These are phyloP conservation scores for Albatrellus ellisii DNA, from an alignment of 768 basidiomycete genomes.

Conservation along the genomic window DNA sequence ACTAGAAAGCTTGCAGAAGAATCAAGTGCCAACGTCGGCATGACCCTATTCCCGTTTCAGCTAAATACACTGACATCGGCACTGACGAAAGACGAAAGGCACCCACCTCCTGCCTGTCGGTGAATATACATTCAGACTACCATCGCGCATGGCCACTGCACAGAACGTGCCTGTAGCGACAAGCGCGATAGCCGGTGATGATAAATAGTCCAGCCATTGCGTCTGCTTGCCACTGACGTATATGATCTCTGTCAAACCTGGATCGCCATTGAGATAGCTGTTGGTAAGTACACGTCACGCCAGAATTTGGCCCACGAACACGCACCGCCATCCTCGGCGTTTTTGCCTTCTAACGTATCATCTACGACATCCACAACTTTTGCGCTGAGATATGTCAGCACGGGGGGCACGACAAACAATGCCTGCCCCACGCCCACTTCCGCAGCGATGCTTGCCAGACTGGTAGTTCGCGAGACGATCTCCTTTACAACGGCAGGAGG, in stretches of 20 bases:
- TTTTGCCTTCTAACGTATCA: constrained; percentile 66
- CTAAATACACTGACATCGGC: neutral
- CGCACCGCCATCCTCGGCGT: constrained; percentile 54
- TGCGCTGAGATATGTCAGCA: constrained; percentile 45
- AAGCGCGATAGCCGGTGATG: constrained; percentile 53
- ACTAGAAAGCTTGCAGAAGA: constrained; percentile 59
- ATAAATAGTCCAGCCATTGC: constrained; percentile 85
- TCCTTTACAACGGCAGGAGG: constrained; percentile 34
- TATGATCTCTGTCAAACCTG: constrained; percentile 57
- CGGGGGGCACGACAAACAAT: constrained; percentile 14
- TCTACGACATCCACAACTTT: constrained; percentile 48
- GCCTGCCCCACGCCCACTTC: constrained; percentile 7
- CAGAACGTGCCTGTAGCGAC: constrained; percentile 55
- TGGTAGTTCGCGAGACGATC: constrained; percentile 23
- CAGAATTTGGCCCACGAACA: constrained; percentile 6
- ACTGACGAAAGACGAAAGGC: neutral
- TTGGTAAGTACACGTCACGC: neutral
- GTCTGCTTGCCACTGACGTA: constrained; percentile 53
- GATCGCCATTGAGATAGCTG: neutral
- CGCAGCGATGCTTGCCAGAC: neutral
- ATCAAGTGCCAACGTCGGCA: constrained; percentile 66
- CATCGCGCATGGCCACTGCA: constrained; percentile 71
- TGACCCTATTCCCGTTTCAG: constrained; percentile 33
- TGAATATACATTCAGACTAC: constrained; percentile 73
- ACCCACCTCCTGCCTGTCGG: constrained; percentile 69